Conservation (phyloP, 306 rosid species). For the Adenanthera pavonina region DNA sequence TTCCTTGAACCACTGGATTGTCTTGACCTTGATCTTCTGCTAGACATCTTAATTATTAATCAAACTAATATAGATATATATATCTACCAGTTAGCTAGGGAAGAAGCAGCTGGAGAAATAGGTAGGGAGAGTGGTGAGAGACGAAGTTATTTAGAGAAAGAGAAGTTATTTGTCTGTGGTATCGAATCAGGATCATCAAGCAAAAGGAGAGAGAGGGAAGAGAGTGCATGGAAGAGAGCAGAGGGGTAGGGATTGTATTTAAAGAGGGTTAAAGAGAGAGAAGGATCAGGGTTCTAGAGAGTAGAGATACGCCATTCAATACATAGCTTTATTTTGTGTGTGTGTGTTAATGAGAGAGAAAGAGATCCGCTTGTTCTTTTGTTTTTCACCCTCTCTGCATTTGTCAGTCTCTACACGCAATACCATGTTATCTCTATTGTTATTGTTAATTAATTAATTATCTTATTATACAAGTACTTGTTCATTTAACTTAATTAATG, state of each 20-base stretch:
- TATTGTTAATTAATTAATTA: background rate
- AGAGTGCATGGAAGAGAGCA: slow-evolving; percentile 63
- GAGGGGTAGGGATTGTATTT: slow-evolving; percentile 54
- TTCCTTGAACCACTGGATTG: slow-evolving; percentile 76
- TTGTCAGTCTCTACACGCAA: slow-evolving; percentile 49
- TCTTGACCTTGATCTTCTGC: slow-evolving; percentile 74
- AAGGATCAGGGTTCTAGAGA: slow-evolving; percentile 37
- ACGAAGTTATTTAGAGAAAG: slow-evolving; percentile 4
- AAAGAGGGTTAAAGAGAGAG: slow-evolving; percentile 53
- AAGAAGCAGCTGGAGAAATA: background rate
- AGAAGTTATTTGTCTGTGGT: background rate
- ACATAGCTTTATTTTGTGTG: too few species aligned
- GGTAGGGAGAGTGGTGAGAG: background rate
- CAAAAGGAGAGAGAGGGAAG: slow-evolving; percentile 14
- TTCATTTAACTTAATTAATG: slow-evolving; percentile 2
- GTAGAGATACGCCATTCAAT: slow-evolving; percentile 48
- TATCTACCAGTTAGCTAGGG: background rate
- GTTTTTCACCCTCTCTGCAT: slow-evolving; percentile 18
- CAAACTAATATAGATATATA: too few species aligned
- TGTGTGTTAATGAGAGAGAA: slow-evolving; percentile 20
- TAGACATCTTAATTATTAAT: slow-evolving; percentile 51
- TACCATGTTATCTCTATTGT: slow-evolving; percentile 43
- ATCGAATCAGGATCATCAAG: background rate
- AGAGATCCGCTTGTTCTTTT: background rate
- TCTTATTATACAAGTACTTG: background rate